These are phyloP conservation scores for Hypoxylon rickii DNA, from an alignment of 495 filamentous ascomycete species.

Conservation along the genomic window DNA sequence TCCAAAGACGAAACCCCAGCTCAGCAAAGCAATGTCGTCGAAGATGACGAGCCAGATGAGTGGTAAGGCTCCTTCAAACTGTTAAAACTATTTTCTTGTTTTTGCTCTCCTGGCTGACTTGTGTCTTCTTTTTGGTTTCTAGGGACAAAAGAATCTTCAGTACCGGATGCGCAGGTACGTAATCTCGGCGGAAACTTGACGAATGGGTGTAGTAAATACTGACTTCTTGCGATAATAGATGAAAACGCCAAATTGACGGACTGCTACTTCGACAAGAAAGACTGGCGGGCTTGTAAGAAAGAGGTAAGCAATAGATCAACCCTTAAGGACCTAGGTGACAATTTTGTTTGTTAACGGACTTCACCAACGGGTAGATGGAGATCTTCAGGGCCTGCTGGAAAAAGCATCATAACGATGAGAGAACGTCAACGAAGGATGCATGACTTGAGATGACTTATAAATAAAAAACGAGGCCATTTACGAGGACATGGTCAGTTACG, in stretches of 20 bases:
- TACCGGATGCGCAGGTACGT: slow-evolving; percentile 86
- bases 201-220: neutral
- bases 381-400: slow-evolving; percentile 93
- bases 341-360: slow-evolving; percentile 14
- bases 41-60: slow-evolving; percentile 86
- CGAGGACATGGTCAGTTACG: neutral
- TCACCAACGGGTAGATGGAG: slow-evolving; percentile 71
- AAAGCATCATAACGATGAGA: slow-evolving; percentile 80
- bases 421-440: slow-evolving; percentile 75
- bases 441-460: slow-evolving; percentile 20
- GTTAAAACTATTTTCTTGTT: no score
- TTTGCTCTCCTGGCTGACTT: no score
- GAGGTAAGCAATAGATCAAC: slow-evolving; percentile 67
- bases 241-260: slow-evolving; percentile 92
- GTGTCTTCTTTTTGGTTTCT: slow-evolving; percentile 9
- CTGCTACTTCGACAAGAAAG: slow-evolving; percentile 94
- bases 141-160: slow-evolving; percentile 95
- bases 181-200: slow-evolving; percentile 3
- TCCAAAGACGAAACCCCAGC: slow-evolving; percentile 54
- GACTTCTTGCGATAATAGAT: slow-evolving; percentile 49
- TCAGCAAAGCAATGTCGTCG: slow-evolving; percentile 43
- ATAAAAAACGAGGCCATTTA: neutral
- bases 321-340: neutral
- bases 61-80: slow-evolving; percentile 66
- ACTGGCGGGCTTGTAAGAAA: slow-evolving; percentile 87